Conservation (phyloP, 1,284 basidiomycete genomes). For the Porogramme epimiltina region DNA sequence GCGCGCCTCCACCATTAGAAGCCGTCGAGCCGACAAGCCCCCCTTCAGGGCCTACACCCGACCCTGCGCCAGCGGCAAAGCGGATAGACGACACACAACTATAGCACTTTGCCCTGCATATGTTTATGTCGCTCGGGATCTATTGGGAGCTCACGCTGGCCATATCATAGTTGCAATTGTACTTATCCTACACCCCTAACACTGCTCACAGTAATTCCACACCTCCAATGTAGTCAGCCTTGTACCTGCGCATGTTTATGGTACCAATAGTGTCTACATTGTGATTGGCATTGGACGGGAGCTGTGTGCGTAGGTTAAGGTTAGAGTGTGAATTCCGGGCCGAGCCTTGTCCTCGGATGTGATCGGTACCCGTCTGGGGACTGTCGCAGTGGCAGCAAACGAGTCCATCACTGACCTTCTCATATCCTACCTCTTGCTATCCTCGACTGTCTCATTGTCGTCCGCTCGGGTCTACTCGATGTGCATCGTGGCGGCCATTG, state of each 20-base stretch:
- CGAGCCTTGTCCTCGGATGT: too few species aligned
- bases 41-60: constrained; percentile 1
- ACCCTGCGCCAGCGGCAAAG: constrained; percentile 54
- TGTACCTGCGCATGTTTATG: too few species aligned
- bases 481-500: constrained; percentile 25
- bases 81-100: constrained; percentile 28
- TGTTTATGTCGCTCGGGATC: constrained; percentile 13
- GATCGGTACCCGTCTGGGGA: too few species aligned
- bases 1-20: constrained; percentile 61
- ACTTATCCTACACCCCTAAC: constrained; percentile 26
- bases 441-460: neutral
- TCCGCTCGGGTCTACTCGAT: constrained; percentile 19
- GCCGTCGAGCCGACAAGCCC: constrained; percentile 25
- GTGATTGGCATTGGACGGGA: too few species aligned
- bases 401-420: too few species aligned
- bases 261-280: too few species aligned
- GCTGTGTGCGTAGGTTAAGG: too few species aligned
- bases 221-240: neutral
- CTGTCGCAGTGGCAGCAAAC: too few species aligned
- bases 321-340: too few species aligned
- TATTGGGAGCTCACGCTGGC: constrained; percentile 20
- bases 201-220: constrained; percentile 21
- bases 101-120: constrained; percentile 16
- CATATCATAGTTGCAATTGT: constrained; percentile 21
- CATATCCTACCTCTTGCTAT: too few species aligned